Conservation (phyloP, 257 asterid genomes). For the Solanum piurae region DNA sequence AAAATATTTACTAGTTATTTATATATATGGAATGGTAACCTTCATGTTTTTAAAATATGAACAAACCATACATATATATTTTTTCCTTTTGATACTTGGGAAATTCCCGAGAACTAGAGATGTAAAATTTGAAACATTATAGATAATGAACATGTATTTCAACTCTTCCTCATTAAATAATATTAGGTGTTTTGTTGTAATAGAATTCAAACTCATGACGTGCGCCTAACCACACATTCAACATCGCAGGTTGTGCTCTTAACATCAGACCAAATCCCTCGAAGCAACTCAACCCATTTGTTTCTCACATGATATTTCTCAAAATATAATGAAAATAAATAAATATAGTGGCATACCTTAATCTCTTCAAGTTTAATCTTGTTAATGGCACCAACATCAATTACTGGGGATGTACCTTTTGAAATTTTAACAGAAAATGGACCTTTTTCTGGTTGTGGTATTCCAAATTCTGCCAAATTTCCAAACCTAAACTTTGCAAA, state of each 20-base stretch:
- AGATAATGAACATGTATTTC: neutral
- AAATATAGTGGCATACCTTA: constrained; percentile 3
- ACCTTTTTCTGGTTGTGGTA: constrained; percentile 6
- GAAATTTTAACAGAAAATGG: constrained; percentile 26
- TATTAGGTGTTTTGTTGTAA: neutral
- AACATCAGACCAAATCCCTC: neutral
- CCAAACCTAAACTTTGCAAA: constrained; percentile 12
- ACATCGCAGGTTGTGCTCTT: neutral
- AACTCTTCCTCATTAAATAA: neutral
- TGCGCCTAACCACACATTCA: neutral
- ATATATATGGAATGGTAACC: neutral
- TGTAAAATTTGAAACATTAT: no score
- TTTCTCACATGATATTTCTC: neutral
- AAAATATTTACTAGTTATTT: neutral
- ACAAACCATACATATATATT: no score
- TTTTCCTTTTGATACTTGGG: neutral
- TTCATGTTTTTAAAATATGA: neutral
- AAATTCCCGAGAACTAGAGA: neutral
- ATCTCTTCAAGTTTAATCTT: constrained; percentile 27
- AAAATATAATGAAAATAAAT: neutral
- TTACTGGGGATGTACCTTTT: constrained; percentile 34
- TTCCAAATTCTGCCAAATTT: constrained; percentile 24
- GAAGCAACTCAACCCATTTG: neutral
- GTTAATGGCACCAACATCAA: neutral
- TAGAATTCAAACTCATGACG: neutral